Conservation (phyloP, 306 rosid species). For the Medicago lupulina region DNA sequence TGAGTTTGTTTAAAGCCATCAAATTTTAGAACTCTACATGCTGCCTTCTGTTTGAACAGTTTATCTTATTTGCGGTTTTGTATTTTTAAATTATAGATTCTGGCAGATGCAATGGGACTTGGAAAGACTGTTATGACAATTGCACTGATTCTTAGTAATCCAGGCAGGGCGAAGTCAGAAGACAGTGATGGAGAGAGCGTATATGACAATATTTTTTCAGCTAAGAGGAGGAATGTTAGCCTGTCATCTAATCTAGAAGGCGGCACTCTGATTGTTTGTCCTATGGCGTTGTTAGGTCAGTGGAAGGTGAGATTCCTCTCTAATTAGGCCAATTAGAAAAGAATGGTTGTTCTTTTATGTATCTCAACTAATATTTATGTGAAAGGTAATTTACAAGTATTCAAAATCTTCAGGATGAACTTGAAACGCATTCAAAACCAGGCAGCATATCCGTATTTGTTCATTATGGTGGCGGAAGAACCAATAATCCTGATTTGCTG, state of each 20-base stretch:
- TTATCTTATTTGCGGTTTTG: slow-evolving; percentile 35
- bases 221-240: slow-evolving; percentile 36
- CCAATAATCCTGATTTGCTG: slow-evolving; percentile 55
- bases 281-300: slow-evolving; percentile 87
- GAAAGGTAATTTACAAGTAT: slow-evolving; percentile 36
- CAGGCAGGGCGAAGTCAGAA: slow-evolving; percentile 51
- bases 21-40: neutral
- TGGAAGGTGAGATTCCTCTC: slow-evolving; percentile 71
- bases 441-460: slow-evolving; percentile 72
- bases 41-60: neutral
- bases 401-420: slow-evolving; percentile 72
- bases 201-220: slow-evolving; percentile 28
- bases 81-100: slow-evolving; percentile 50
- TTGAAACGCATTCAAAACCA: slow-evolving; percentile 72
- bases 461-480: slow-evolving; percentile 82
- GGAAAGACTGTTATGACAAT: slow-evolving; percentile 97
- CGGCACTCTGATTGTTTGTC: slow-evolving; percentile 91
- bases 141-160: slow-evolving; percentile 69
- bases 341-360: neutral
- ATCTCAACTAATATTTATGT: neutral
- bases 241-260: slow-evolving; percentile 50
- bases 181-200: slow-evolving; percentile 2
- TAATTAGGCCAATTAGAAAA: neutral
- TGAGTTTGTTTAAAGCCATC: slow-evolving; percentile 52
- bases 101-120: slow-evolving; percentile 97